A percentile compares a stretch with the other conserved stretches of the same genome.
phyloP scores from a whole-genome alignment of 768 basidiomycete genomes.

The Trametes sanguinea region DNA sequence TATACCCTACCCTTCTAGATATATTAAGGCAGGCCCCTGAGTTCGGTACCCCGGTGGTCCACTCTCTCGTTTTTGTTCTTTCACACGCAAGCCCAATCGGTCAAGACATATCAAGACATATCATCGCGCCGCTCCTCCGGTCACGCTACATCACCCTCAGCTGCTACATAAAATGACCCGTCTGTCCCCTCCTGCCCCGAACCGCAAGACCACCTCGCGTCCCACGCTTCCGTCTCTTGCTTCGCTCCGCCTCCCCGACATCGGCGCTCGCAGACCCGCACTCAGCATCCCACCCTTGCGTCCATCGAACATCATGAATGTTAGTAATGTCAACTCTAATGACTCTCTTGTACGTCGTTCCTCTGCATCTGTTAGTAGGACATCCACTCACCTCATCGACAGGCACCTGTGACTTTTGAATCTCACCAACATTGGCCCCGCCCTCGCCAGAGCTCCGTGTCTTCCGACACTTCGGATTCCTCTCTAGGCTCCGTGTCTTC shows the following conservation, averaged over 20 bases:
- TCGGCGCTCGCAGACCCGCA: constrained; percentile 6
- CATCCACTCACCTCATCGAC: neutral
- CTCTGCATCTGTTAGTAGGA: neutral
- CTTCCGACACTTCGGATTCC: constrained; percentile 8
- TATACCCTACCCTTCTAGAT: constrained; percentile 21
- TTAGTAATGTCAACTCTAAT: constrained; percentile 15
- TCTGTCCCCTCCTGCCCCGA: constrained; percentile 17
- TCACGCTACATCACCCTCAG: constrained; percentile 9
- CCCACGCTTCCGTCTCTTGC: constrained; percentile 57
- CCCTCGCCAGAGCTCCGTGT: constrained; percentile 37
- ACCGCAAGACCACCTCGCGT: constrained; percentile 34
- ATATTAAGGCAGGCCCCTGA: constrained; percentile 34
- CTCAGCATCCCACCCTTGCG: constrained; percentile 10
- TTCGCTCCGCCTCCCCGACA: constrained; percentile 44
- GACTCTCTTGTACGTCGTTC: constrained; percentile 19
- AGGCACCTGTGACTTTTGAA: constrained; percentile 26
- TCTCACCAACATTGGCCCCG: constrained; percentile 30
- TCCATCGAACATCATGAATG: constrained; percentile 1
- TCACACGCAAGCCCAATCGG: constrained; percentile 14
- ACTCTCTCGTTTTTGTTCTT: constrained; percentile 24
- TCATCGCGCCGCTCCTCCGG: neutral
- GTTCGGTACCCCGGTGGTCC: constrained; percentile 33
- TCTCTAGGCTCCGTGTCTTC: constrained; percentile 4
- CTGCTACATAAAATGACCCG: constrained; percentile 19
- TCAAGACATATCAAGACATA: constrained; percentile 14